Base-by-base conservation (phyloP, 139 green algal genomes). In the Deuterostichococcus epilithicus region DNA sequence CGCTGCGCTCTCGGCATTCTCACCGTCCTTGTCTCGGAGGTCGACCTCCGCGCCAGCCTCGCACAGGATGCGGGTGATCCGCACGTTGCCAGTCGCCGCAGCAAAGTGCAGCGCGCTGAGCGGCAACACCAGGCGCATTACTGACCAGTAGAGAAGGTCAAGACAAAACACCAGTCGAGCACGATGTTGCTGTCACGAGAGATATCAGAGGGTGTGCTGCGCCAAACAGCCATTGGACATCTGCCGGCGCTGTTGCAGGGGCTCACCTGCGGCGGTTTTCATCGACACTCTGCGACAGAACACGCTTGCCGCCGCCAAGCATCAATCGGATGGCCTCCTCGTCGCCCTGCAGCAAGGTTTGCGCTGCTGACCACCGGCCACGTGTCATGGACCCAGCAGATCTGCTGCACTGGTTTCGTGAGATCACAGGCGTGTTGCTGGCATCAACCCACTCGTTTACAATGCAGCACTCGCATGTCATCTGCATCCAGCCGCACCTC, bases 51-150 rank as follows among this genome's bases (percentile, higher is more conserved):
- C 88, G 0, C 92, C 92, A 32, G 86, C 86, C 66, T 89, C 76
- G 36, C 88, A 60, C 65, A 97, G 80, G 60, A 91, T 78, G 76
- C 84, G 74, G 25, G 85, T 78, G 76, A 86, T 87, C 3, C 91
- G 78, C 1, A 80, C 74, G 44, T 89, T 91, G 33, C 89, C 90
- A 26, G 90, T 76, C 0, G 86, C 93, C 0, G 90, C 88, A 3
- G 88, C 85, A 88, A 96, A 97, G 84, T 97, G 92, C 25, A 97
- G 86, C 0, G 87, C 93, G 66, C 83, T 90, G 88, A 23, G 22
- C 35, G 35, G 25, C 30, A n/a, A 72, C 44, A 71, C 13, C 4
- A 18, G 13, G 8, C 33, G n/a, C n/a, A n/a, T n/a, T n/a, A n/a
- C n/a, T n/a, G n/a, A n/a, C n/a, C n/a, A n/a, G n/a, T n/a, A n/a